Evolutionary conservation across 176 grass and related monocot species (phyloP), one percentile per base, ranked within the genome.

Genomic region (Oryza brachyantha): DNA sequence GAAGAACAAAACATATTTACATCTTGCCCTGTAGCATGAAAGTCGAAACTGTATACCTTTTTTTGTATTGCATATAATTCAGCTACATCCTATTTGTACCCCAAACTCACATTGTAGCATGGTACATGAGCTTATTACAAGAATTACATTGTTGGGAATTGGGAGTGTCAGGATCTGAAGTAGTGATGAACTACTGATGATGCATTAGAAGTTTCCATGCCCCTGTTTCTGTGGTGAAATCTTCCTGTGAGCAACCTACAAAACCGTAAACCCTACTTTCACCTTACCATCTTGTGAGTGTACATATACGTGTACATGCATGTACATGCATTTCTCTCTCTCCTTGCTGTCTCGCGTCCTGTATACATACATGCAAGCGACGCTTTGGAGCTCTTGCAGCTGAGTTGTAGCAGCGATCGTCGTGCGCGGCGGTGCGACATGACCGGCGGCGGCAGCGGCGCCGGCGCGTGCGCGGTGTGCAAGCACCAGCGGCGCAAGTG

Each of bases 401-500:
- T 29, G 68, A 19, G 68, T 70, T 57, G 52, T 10, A 24, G 68
- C 17, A 24, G 68, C 17, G 35, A 13, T 69, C 61, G 13, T 32
- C 61, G 52, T 38, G 26, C 16, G 13, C 34, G 5, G 57, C 19
- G 38, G 37, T 62, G 58, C 60, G 70, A 75, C 81, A 90, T 89
- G 88, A 70, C 76, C 34, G 74, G 91, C 71, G 79, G 85, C 63
- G 66, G 88, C 9, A 65, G 71, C 34, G 74, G 91, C 75, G 83
- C 76, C 63, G 66, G 91, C 4, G 91, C 91, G n/a, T 93, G 91
- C 81, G 91, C 91, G 2, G 91, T 87, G 55, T 93, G 91, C 82
- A 90, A 91, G 78, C 91, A 93, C 85, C 91, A 93, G 85, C 85
- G 91, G 31, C 78, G 88, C 83, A 93, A 93, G 81, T 93, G 91